A percentile compares a stretch with the other conserved stretches of the same genome.
Conservation (phyloP, 805 yeast genomes). For the Starmera caribaea region DNA sequence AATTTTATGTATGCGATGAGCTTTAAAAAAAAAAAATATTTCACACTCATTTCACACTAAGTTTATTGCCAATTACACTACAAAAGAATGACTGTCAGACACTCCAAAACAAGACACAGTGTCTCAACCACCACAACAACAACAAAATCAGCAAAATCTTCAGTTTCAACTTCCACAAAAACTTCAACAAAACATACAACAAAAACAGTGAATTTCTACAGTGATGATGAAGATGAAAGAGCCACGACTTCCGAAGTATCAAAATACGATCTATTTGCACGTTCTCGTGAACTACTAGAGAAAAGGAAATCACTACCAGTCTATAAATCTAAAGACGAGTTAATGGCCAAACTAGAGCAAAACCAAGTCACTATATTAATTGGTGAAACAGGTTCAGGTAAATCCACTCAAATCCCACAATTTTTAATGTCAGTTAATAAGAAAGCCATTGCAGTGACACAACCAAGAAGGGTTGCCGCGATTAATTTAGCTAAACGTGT, state of each 20-base stretch:
- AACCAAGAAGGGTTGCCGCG: conserved; percentile 97
- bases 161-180: too few relatives aligned
- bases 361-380: conserved; percentile 72
- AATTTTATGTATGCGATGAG: too few relatives aligned
- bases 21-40: not conserved
- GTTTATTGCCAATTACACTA: too few relatives aligned
- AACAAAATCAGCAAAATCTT: conserved; percentile 26
- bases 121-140: not conserved
- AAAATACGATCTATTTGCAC: conserved; percentile 22
- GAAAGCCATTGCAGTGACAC: conserved; percentile 79
- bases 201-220: conserved; percentile 26
- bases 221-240: conserved; percentile 26
- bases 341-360: conserved; percentile 41
- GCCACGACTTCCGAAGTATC: conserved; percentile 7
- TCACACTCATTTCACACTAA: conserved; percentile 8
- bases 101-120: too few relatives aligned
- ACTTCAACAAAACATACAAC: conserved; percentile 4
- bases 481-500: conserved; percentile 89
- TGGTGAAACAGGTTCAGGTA: conserved; percentile 98
- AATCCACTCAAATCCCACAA: conserved; percentile 95
- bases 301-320: conserved; percentile 63
- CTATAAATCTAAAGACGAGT: conserved; percentile 55
- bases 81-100: too few relatives aligned
- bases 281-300: conserved; percentile 35
- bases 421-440: conserved; percentile 48